Base-by-base conservation (phyloP, 768 basidiomycete genomes). In the Macrolepiota fuliginosa region DNA sequence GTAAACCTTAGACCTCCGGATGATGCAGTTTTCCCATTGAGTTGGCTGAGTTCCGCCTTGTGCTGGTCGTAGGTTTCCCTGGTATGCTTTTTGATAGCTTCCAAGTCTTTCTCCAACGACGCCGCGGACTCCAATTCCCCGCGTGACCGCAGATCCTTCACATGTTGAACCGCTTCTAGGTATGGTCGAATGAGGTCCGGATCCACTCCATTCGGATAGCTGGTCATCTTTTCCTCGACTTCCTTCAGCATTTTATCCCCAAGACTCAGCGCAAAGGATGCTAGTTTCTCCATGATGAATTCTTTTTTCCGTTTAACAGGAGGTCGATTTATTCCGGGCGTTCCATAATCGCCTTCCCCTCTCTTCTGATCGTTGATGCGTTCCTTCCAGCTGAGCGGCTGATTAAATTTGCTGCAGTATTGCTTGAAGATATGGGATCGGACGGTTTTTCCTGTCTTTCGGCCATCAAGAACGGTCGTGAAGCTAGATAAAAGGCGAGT, bases 391-490 rank as follows among this genome's bases (percentile, higher is more conserved):
- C 10, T 29, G 1, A 72, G 71, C 3, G 69, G 56, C 1, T 64
- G 60, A 19, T 64, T 64, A 39, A 62, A 74, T 11, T 57, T 59
- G 25, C 47, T 40, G 10, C 54, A 62, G 46, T 71, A 66, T 24
- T 67, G 59, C 13, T 59, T 61, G n/a, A 76, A 69, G 15, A 76
- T 67, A 0, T 73, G 66, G 0, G 67, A 69, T 5, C 67, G 67
- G 40, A 89, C 76, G 0, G 72, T 74, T 54, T 81, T 75, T 0
- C 88, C 88, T 7, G 83, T 85, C 65, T 90, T 90, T 7, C 80
- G 66, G 0, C 83, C 81, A 65, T 90, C 88, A 1, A 90, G 78
- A 11, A 83, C 74, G 45, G 78, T 79, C 62, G 81, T 79, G 61
- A 81, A 83, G 64, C 81, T 81, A 46, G 3, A 27, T 19, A 40